Base-by-base conservation (phyloP, 768 basidiomycete species). In the Phanerochaete sordida region DNA sequence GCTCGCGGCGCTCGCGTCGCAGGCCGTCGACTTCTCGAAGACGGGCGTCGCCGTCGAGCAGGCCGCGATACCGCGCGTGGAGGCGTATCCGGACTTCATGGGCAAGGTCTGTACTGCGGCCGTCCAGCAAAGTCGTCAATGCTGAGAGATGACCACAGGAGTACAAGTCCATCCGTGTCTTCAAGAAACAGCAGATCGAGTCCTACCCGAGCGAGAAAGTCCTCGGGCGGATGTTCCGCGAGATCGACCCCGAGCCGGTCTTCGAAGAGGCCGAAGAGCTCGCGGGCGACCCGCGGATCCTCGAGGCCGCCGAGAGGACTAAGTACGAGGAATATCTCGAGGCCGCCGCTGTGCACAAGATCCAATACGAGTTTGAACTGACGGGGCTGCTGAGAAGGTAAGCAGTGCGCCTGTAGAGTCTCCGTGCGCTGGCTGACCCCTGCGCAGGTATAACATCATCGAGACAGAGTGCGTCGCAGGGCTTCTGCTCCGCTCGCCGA, bases 11-110 rank as follows among this genome's bases (percentile, higher is more conserved):
- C 56, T 62, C 19, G 61, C 61, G 1, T 58, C 56, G 19, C 33
- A 62, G 31, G 61, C 61, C n/a, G 61, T 62, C 1, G 61, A 62
- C 33, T 58, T 62, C n/a, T 30, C 56, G 24, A 62, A 62, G 50
- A 57, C 49, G 3, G 61, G 61, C 11, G 56, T 62, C 2, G 48
- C 56, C 9, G 61, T 62, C 0, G 12, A 19, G 7, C 21, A 31
- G 21, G 2, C 2, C 8, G 21, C 58, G 31, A 39, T 62, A 3
- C 61, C 61, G 3, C 30, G 9, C 1, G 31, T 62, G 19, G n/a
- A 26, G 23, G 37, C 51, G 44, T 62, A 62, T 23, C 61, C 61
- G 11, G 61, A 62, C 26, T 62, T 58, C 50, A 62, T 62, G 61
- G 61, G 61, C 15, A 62, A 62, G 57, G 61, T 57, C 15, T 9